These are phyloP conservation scores for Fusarium siculi DNA, from an alignment of 2,329 filamentous ascomycete genomes.

Conservation along the genomic window DNA sequence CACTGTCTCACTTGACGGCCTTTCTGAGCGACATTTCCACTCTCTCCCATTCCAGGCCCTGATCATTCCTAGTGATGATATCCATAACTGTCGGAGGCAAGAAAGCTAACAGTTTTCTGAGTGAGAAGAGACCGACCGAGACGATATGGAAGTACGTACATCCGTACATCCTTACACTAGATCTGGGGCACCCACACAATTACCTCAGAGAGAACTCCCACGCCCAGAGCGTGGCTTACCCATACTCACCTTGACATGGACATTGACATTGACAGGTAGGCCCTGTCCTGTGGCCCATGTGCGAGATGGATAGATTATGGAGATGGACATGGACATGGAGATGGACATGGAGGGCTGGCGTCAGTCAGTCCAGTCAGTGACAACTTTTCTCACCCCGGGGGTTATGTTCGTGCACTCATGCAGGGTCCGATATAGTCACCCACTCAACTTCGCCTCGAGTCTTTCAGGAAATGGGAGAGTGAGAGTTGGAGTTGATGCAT, in stretches of 20 bases:
- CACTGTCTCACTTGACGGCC: conserved; percentile 35
- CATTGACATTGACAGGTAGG: conserved; percentile 22
- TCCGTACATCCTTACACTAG: not conserved
- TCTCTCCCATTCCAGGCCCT: conserved; percentile 39
- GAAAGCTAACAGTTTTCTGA: conserved; percentile 9
- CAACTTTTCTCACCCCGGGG: conserved; percentile 29
- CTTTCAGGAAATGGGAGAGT: not conserved
- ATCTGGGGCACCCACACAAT: conserved; percentile 21
- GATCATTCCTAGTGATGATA: conserved; percentile 38
- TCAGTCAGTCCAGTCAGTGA: conserved; percentile 6
- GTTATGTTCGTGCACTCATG: conserved; percentile 35
- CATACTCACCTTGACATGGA: not conserved
- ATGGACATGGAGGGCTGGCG: conserved; percentile 17
- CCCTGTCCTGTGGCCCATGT: not conserved
- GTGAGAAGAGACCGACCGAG: conserved; percentile 1
- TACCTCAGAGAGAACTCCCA: not conserved
- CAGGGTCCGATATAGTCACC: conserved; percentile 36
- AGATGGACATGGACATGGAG: not conserved
- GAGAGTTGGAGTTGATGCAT: conserved; percentile 4
- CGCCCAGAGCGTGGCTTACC: conserved; percentile 1
- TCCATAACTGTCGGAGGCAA: conserved; percentile 41
- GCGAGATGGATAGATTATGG: conserved; percentile 13
- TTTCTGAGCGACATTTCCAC: conserved; percentile 43
- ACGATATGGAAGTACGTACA: not conserved
- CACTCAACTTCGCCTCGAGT: conserved; percentile 1